phyloP scores from a whole-genome alignment of 257 asterid species.

The Cynanchum wilfordii region DNA sequence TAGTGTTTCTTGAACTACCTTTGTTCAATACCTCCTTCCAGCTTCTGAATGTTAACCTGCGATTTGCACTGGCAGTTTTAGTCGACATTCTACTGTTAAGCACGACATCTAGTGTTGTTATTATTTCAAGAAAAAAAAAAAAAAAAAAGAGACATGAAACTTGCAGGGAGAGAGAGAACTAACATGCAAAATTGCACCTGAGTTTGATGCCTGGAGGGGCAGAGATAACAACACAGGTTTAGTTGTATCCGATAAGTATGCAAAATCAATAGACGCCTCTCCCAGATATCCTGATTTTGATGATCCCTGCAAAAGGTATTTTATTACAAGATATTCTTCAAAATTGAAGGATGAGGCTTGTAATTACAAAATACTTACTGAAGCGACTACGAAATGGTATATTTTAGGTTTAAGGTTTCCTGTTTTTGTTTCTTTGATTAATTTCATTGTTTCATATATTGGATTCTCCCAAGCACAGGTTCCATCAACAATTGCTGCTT shows the following conservation, averaged over 20 bases:
- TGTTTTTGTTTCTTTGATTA: slow-evolving; percentile 63
- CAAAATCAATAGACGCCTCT: slow-evolving; percentile 84
- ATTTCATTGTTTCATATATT: slow-evolving; percentile 67
- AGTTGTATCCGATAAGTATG: slow-evolving; percentile 67
- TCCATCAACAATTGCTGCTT: slow-evolving; percentile 66
- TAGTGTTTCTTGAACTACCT: slow-evolving; percentile 36
- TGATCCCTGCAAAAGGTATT: slow-evolving; percentile 60
- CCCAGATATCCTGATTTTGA: slow-evolving; percentile 86
- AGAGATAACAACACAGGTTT: slow-evolving; percentile 57
- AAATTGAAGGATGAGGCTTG: neutral
- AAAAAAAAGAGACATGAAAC: too few relatives aligned
- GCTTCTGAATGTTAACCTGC: slow-evolving; percentile 84
- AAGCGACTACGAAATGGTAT: slow-evolving; percentile 66
- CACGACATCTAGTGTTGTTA: slow-evolving; percentile 3
- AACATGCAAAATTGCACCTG: slow-evolving; percentile 82
- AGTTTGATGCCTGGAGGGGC: slow-evolving; percentile 76
- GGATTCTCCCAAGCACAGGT: slow-evolving; percentile 83
- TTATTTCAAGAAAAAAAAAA: neutral
- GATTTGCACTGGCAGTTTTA: neutral
- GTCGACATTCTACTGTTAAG: neutral
- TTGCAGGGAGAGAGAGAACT: slow-evolving; percentile 25
- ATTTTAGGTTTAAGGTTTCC: slow-evolving; percentile 69
- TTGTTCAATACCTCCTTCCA: slow-evolving; percentile 46
- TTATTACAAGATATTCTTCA: neutral
- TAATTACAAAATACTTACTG: slow-evolving; percentile 44